Evolutionary conservation across 345 rosid genomes (phyloP), one percentile per base, ranked within the genome.

Genomic region (Syzygium grande): DNA sequence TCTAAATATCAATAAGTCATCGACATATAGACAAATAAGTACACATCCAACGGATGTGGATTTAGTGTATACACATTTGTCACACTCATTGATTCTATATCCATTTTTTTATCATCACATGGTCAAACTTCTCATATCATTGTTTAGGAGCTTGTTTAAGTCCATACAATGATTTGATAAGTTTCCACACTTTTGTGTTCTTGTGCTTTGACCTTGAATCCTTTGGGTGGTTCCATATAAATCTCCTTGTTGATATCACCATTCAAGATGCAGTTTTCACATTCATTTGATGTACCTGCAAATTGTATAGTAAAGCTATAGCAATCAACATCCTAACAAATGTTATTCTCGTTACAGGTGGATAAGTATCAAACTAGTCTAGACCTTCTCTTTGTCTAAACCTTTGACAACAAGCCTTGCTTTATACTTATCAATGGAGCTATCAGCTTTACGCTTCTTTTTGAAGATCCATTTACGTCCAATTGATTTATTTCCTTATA

Each of bases 331-430:
- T 59, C 68, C 30, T 5, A 59, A 59, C 1, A 6, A 2, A 59
- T 59, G 4, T 27, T 59, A 12, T 59, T 6, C 17, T 59, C 27
- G 16, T 5, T 5, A 59, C 2, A 25, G 0, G 68, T 27, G 5
- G 13, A 59, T 59, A 59, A 27, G 4, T 59, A 59, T 59, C 1
- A 27, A 27, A 59, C 16, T 27, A 27, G 4, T 59, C 30, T 27
- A 27, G 13, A 59, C 3, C 68, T 0, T 59, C 8, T 59, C 2
- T 27, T 27, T 27, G 4, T 27, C 30, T 27, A 59, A 59, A 27
- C 6, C 7, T 59, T 59, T 59, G 68, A 3, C 68, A 3, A 27
- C 8, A 19, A 0, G 0, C 14, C 1, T 3, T 27, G 30, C 7
- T 59, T 59, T 5, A 25, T 59, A 59, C 17, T 59, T 59, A 59